Percentiles rank a stretch among this genome's conserved stretches.
phyloP scores from a whole-genome alignment of 352 stramenopile genomes.

The Phytophthora rubi region DNA sequence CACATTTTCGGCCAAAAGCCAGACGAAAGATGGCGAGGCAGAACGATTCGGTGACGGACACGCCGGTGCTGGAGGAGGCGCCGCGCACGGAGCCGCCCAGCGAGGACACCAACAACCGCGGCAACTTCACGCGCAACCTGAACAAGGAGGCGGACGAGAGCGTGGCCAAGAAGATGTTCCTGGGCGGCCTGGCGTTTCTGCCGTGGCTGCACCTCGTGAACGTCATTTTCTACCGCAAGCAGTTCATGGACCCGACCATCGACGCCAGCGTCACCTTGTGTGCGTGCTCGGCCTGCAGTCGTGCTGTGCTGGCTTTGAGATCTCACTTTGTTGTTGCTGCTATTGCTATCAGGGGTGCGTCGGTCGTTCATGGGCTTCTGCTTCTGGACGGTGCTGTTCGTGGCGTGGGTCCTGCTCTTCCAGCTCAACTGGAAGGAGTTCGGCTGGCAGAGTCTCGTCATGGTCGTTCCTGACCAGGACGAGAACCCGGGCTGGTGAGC shows the following conservation, averaged over 20 bases:
- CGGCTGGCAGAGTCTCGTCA: slow-evolving; percentile 79
- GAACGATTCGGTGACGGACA: slow-evolving; percentile 49
- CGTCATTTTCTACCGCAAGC: slow-evolving; percentile 82
- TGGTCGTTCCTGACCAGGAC: slow-evolving; percentile 74
- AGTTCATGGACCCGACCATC: slow-evolving; percentile 74
- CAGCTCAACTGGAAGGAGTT: slow-evolving; percentile 89
- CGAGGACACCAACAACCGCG: slow-evolving; percentile 69
- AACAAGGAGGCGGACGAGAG: slow-evolving; percentile 77
- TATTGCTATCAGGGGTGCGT: slow-evolving; percentile 59
- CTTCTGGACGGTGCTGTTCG: slow-evolving; percentile 75
- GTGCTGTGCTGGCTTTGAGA: not conserved
- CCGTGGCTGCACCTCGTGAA: slow-evolving; percentile 88
- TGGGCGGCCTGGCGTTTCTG: slow-evolving; percentile 72
- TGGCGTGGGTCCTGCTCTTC: slow-evolving; percentile 81
- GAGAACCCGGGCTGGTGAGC: slow-evolving; percentile 72
- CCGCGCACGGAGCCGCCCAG: slow-evolving; percentile 23
- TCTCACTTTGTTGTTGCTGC: not conserved
- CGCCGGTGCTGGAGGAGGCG: slow-evolving; percentile 65
- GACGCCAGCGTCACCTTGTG: slow-evolving; percentile 78
- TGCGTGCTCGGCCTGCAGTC: slow-evolving; percentile 35
- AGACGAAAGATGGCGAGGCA: slow-evolving; percentile 32
- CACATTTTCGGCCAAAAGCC: slow-evolving; percentile 7
- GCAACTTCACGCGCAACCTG: slow-evolving; percentile 89
- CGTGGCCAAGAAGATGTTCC: slow-evolving; percentile 87
- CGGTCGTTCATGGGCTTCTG: slow-evolving; percentile 75